A percentile compares a stretch with the other conserved stretches of the same genome.
phyloP scores from a whole-genome alignment of 352 stramenopile species.

The Globisporangium parvum region DNA sequence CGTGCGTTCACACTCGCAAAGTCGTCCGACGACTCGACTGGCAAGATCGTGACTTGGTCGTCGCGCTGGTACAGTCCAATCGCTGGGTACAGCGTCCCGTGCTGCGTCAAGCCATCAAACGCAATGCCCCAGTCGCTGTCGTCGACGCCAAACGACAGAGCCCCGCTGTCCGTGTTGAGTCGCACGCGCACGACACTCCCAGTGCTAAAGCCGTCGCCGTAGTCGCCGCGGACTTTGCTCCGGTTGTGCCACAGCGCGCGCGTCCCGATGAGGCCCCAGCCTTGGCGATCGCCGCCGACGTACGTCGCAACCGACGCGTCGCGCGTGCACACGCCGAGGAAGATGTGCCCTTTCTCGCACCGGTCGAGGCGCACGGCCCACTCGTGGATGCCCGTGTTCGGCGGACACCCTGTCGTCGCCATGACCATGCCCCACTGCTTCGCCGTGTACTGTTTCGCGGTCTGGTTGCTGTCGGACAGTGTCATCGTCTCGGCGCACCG shows the following conservation, averaged over 20 bases:
- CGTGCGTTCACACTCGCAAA: conserved; percentile 18
- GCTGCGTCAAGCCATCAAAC: conserved; percentile 84
- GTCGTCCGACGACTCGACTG: conserved; percentile 43
- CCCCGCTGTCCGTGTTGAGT: conserved; percentile 83
- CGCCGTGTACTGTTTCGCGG: conserved; percentile 84
- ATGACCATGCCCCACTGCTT: conserved; percentile 91
- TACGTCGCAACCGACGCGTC: conserved; percentile 86
- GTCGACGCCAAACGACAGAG: conserved; percentile 82
- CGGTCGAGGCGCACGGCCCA: conserved; percentile 84
- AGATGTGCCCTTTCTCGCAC: conserved; percentile 89
- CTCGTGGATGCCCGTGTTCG: conserved; percentile 82
- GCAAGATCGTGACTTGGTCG: conserved; percentile 84
- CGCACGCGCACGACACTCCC: conserved; percentile 76
- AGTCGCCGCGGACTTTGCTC: conserved; percentile 86
- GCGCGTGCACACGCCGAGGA: conserved; percentile 81
- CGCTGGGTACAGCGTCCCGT: conserved; percentile 82
- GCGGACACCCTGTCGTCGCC: conserved; percentile 74
- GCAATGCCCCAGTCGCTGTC: conserved; percentile 87
- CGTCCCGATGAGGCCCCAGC: conserved; percentile 86
- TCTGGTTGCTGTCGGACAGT: conserved; percentile 75
- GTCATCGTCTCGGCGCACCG: conserved; percentile 88
- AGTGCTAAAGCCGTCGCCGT: conserved; percentile 85
- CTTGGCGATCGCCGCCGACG: conserved; percentile 83
- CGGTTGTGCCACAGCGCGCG: conserved; percentile 86
- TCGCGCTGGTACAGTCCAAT: conserved; percentile 87